Percentiles rank a stretch among this genome's conserved stretches.
Conservation (phyloP, 305 asterid genomes). For the Striga hermonthica region DNA sequence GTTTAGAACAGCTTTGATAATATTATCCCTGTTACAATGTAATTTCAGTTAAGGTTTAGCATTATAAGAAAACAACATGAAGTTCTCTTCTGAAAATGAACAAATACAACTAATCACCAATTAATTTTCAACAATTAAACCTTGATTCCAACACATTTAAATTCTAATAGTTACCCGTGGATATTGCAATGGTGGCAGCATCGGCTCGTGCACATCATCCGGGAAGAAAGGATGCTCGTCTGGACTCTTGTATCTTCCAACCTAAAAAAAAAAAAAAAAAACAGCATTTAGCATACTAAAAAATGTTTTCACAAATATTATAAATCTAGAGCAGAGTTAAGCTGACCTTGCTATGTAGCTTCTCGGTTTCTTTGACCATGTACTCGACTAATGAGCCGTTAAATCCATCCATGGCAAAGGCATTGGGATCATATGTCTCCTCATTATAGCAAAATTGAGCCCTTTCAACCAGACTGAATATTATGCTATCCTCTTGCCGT, state of each 20-base stretch:
- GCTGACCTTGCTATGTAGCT: constrained; percentile 72
- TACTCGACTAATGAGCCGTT: constrained; percentile 73
- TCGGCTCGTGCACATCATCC: constrained; percentile 52
- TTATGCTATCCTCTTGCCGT: constrained; percentile 86
- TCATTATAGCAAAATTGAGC: constrained; percentile 72
- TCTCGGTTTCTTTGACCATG: constrained; percentile 83
- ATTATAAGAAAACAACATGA: too few species aligned
- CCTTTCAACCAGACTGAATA: constrained; percentile 81
- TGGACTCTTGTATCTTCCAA: constrained; percentile 83
- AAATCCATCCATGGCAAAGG: constrained; percentile 58
- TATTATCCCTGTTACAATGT: too few species aligned
- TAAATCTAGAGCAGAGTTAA: constrained; percentile 5
- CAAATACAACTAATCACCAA: too few species aligned
- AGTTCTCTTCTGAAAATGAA: too few species aligned
- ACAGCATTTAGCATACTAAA: too few species aligned
- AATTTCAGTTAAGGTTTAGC: too few species aligned
- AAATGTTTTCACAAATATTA: neutral
- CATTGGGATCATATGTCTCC: constrained; percentile 57
- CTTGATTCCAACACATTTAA: too few species aligned
- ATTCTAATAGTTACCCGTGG: too few species aligned
- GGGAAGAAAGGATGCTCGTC: constrained; percentile 96
- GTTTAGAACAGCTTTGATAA: too few species aligned
- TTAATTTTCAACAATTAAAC: too few species aligned
- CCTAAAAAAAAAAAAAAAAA: constrained; percentile 38
- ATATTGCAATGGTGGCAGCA: constrained; percentile 80